Conservation (phyloP, 2,329 filamentous ascomycete species). For the Venturia asperata region DNA sequence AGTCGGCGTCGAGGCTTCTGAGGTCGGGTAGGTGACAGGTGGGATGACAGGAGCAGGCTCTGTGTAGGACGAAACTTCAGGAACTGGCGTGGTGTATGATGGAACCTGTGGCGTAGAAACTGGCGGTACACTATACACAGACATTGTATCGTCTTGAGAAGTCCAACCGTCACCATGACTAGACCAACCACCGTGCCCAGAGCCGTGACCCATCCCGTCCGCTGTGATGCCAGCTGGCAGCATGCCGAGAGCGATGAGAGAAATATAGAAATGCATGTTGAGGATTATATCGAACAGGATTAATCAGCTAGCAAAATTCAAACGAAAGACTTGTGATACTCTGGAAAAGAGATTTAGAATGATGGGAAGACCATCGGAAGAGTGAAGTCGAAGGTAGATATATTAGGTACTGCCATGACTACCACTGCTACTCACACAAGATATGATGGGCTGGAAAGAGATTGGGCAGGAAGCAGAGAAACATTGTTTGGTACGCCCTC, state of each 20-base stretch:
- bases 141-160: not conserved
- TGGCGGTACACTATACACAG: not conserved
- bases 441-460: not conserved
- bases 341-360: not conserved
- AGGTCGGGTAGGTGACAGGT: not conserved
- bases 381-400: not conserved
- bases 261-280: conserved; percentile 1
- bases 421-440: not conserved
- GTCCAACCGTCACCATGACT: not conserved
- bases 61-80: not conserved
- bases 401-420: not conserved
- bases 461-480: conserved; percentile 4
- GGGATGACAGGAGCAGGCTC: not conserved
- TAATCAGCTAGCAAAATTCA: not conserved
- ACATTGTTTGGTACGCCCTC: conserved; percentile 7
- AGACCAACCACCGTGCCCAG: not conserved
- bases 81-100: not conserved
- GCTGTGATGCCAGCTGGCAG: not conserved
- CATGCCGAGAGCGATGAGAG: not conserved
- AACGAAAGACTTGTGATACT: not conserved
- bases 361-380: not conserved
- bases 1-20: not conserved
- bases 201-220: not conserved
- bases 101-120: not conserved
- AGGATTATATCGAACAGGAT: not conserved